Conservation (phyloP, 768 basidiomycete species). For the Hebeloma cylindrosporum region DNA sequence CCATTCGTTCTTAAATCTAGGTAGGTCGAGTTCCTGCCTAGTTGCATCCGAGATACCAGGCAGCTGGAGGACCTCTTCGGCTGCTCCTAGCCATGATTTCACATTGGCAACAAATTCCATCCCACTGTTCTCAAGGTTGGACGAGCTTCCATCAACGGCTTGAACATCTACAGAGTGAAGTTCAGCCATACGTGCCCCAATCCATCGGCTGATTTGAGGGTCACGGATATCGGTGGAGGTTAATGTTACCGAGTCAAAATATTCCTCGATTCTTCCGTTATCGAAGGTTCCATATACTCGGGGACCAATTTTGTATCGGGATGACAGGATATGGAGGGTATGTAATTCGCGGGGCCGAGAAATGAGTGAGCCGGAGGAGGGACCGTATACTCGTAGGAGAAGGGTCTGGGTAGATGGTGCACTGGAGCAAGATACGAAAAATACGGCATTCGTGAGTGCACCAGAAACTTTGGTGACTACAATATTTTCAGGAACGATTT, state of each 20-base stretch:
- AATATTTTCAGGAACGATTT: conserved; percentile 48
- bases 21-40: conserved; percentile 60
- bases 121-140: conserved; percentile 44
- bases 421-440: conserved; percentile 82
- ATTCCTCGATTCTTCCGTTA: conserved; percentile 95
- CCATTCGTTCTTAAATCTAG: conserved; percentile 64
- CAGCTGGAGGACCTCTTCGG: conserved; percentile 72
- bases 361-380: conserved; percentile 83
- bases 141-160: conserved; percentile 50
- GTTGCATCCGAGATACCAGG: conserved; percentile 46
- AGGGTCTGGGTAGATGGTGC: conserved; percentile 57
- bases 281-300: conserved; percentile 92
- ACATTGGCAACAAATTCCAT: conserved; percentile 69
- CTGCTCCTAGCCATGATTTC: conserved; percentile 66
- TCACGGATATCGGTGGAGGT: conserved; percentile 78
- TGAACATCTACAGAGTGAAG: conserved; percentile 89
- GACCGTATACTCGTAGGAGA: conserved; percentile 89
- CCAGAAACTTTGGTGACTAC: conserved; percentile 83
- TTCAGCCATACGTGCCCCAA: conserved; percentile 94
- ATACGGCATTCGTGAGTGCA: conserved; percentile 93
- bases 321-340: conserved; percentile 87
- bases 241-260: conserved; percentile 85
- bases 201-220: conserved; percentile 74
- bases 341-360: conserved; percentile 85
- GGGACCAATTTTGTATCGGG: conserved; percentile 85